Conservation (phyloP, 1,139 yeast genomes). For the Blastobotrys illinoisensis region DNA sequence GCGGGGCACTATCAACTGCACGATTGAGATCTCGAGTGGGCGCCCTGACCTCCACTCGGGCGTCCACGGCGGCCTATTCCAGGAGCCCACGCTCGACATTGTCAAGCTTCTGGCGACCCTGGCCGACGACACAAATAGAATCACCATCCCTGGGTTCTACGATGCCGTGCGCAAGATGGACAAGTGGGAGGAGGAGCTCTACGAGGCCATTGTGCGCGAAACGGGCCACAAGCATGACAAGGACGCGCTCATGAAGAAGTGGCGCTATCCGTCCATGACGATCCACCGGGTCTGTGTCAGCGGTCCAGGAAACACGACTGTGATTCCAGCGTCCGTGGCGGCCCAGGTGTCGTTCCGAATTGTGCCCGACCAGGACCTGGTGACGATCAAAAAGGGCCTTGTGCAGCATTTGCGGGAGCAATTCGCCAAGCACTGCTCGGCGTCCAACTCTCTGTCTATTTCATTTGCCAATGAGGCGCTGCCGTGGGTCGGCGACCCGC, state of each 20-base stretch:
- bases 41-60: conserved; percentile 93
- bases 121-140: conserved; percentile 50
- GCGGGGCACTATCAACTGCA: conserved; percentile 81
- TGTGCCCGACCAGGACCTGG: conserved; percentile 81
- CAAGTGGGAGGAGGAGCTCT: conserved; percentile 51
- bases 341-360: conserved; percentile 78
- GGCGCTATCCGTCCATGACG: conserved; percentile 89
- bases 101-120: conserved; percentile 64
- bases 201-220: conserved; percentile 53
- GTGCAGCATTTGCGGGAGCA: conserved; percentile 40
- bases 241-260: conserved; percentile 65
- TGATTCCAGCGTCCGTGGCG: conserved; percentile 75
- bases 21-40: conserved; percentile 63
- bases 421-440: conserved; percentile 46
- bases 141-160: conserved; percentile 65
- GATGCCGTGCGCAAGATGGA: conserved; percentile 56
- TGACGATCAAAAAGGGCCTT: conserved; percentile 49
- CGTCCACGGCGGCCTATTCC: conserved; percentile 86
- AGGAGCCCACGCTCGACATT: conserved; percentile 87
- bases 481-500: conserved; percentile 92
- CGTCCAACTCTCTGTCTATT: conserved; percentile 52
- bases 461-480: conserved; percentile 78
- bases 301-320: conserved; percentile 86
- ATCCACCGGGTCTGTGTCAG: conserved; percentile 82
- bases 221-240: conserved; percentile 38